Evolutionary conservation across 129 eudicot genomes (phyloP).

Genomic region (Ambrosia artemisiifolia): DNA sequence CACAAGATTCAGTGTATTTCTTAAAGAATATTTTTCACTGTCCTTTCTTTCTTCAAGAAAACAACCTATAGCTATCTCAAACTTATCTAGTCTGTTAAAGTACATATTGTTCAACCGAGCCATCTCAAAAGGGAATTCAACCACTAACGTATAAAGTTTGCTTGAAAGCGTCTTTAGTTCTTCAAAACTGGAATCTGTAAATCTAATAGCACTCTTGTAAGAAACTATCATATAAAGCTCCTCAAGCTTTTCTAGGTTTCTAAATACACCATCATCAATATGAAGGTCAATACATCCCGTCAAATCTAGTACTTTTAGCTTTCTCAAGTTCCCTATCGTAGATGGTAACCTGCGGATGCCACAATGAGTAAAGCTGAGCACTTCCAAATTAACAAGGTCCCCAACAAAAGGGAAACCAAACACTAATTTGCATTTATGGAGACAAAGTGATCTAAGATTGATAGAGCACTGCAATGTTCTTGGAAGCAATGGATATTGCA

Average conservation of each 20-base stretch:
- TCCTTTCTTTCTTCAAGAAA: not conserved
- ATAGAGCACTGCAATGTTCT: not conserved
- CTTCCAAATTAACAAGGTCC: slow-evolving; percentile 3
- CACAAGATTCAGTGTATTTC: not conserved
- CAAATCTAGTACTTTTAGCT: slow-evolving; percentile 11
- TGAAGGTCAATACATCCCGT: not conserved
- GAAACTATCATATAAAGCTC: slow-evolving; percentile 3
- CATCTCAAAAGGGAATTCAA: not conserved
- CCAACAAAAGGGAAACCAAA: not conserved
- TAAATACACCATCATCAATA: slow-evolving; percentile 14
- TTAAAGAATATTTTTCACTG: not conserved
- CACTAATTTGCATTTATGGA: not conserved
- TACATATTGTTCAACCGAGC: not conserved
- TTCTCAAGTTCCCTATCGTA: not conserved
- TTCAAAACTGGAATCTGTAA: too few relatives aligned
- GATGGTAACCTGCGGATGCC: not conserved
- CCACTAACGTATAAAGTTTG: not conserved
- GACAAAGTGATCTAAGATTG: not conserved
- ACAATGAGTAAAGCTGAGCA: slow-evolving; percentile 8
- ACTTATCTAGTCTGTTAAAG: not conserved
- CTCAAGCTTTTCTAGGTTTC: not conserved
- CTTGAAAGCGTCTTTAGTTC: not conserved
- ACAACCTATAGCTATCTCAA: slow-evolving; percentile 9
- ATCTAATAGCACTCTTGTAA: too few relatives aligned
- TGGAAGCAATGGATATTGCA: not conserved